A percentile compares a stretch with the other conserved stretches of the same genome.
Conservation (phyloP, 306 rosid species). For the Fragaria iinumae region DNA sequence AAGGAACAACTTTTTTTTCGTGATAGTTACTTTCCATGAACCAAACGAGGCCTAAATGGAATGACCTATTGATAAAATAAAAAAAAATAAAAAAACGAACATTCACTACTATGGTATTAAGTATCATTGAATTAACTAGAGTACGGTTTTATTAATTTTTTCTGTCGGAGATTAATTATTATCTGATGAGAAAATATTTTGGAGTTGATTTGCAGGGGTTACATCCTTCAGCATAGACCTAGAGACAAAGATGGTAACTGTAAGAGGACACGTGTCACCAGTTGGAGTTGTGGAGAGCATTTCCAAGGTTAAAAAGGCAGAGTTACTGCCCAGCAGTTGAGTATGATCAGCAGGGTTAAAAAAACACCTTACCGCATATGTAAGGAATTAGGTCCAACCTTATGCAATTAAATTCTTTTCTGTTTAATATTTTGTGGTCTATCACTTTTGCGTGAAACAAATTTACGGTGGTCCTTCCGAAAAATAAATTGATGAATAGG, state of each 20-base stretch:
- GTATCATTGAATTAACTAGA: no score
- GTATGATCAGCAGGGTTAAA: background rate
- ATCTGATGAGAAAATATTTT: background rate
- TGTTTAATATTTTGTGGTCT: background rate
- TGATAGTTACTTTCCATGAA: no score
- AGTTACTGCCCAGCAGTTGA: constrained; percentile 46
- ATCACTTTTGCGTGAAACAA: background rate
- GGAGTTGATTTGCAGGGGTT: constrained; percentile 49
- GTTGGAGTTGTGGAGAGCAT: constrained; percentile 70
- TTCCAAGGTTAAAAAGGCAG: constrained; percentile 87
- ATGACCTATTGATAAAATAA: no score
- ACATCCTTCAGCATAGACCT: constrained; percentile 86
- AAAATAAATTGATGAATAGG: background rate
- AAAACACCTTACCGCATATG: background rate
- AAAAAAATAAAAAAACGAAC: no score
- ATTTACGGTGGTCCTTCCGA: background rate
- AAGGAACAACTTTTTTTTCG: no score
- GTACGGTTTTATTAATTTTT: background rate
- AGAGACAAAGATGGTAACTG: constrained; percentile 83
- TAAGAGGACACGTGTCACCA: constrained; percentile 85
- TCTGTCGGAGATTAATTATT: background rate
- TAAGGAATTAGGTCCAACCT: background rate
- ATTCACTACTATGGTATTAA: no score
- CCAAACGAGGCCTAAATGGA: no score
- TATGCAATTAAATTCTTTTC: background rate